Base-by-base conservation (phyloP, 306 rosid species). In the Dryas drummondii region DNA sequence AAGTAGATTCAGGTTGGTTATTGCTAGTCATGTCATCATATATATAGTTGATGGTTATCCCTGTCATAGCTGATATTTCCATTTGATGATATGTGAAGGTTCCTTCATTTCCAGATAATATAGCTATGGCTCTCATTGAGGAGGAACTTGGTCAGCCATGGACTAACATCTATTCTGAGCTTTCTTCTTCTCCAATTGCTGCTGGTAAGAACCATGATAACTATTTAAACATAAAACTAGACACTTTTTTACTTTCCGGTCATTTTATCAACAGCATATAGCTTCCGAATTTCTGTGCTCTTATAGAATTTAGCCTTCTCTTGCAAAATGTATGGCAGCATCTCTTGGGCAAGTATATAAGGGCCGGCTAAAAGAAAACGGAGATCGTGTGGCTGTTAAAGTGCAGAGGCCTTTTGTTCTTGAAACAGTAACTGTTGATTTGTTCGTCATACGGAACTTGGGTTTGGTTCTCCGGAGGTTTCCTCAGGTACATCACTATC, bases 141-240 rank as follows among this genome's bases (percentile, higher is more conserved):
- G 98, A 94, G 87, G 98, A 94, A 81, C 97, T 94, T 81, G 98
- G 97, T 85, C 96, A 87, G 82, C 98, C 96, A 19, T 94, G 98
- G 98, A 90, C 87, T 53, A 86, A 91, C 61, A 51, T 94, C 10
- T 94, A 91, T 79, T 91, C 96, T 60, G 98, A 94, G 76, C 91
- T 94, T 66, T 87, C 98, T 57, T 48, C 98, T 78, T 94, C 98
- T 64, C 98, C 98, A 42, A 94, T 94, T 79, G 97, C 98, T 55
- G 98, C 98, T 55, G 98, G 98, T 94, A 90, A 80, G 79, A 76
- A 80, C 74, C 82, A 46, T 60, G 66, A 76, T 76, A 81, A 73
- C 76, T 78, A 72, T 75, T 81, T 79, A 61, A 65, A 83, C 71
- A 80, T 78, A 78, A 75, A 73, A 72, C 59, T 40, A 1, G 64